These are phyloP conservation scores for Curvularia hawaiiensis DNA, from an alignment of 2,329 filamentous ascomycete species.

Conservation along the genomic window DNA sequence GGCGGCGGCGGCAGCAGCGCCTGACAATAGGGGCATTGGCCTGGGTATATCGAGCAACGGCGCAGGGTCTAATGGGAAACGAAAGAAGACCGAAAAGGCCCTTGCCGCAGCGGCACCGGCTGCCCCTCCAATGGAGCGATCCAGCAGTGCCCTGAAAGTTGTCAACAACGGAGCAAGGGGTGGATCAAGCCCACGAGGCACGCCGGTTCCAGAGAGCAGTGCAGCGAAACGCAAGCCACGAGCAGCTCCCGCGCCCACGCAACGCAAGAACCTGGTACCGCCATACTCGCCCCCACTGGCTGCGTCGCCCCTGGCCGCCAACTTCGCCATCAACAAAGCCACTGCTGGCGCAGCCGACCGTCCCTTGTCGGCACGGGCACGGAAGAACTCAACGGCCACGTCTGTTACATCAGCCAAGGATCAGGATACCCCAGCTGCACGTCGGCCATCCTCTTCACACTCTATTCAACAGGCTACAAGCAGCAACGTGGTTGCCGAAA, in stretches of 20 bases:
- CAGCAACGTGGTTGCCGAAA: conserved; percentile 40
- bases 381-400: conserved; percentile 68
- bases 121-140: conserved; percentile 65
- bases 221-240: conserved; percentile 71
- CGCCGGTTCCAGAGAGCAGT: conserved; percentile 61
- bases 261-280: conserved; percentile 70
- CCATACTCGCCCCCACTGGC: conserved; percentile 71
- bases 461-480: conserved; percentile 36
- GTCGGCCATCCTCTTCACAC: conserved; percentile 46
- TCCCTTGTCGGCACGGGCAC: conserved; percentile 71
- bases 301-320: conserved; percentile 76
- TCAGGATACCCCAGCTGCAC: conserved; percentile 50
- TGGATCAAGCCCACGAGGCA: conserved; percentile 68
- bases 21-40: conserved; percentile 57
- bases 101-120: conserved; percentile 40
- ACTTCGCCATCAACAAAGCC: conserved; percentile 65
- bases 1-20: conserved; percentile 41
- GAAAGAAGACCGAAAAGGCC: conserved; percentile 78
- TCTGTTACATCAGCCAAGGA: conserved; percentile 53
- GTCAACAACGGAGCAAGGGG: conserved; percentile 46
- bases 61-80: conserved; percentile 65
- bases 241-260: conserved; percentile 68
- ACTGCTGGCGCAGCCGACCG: conserved; percentile 54
- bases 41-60: conserved; percentile 67
- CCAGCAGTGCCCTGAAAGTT: conserved; percentile 63